Evolutionary conservation across 345 rosid genomes (phyloP).

Genomic region (Bruguiera parviflora): DNA sequence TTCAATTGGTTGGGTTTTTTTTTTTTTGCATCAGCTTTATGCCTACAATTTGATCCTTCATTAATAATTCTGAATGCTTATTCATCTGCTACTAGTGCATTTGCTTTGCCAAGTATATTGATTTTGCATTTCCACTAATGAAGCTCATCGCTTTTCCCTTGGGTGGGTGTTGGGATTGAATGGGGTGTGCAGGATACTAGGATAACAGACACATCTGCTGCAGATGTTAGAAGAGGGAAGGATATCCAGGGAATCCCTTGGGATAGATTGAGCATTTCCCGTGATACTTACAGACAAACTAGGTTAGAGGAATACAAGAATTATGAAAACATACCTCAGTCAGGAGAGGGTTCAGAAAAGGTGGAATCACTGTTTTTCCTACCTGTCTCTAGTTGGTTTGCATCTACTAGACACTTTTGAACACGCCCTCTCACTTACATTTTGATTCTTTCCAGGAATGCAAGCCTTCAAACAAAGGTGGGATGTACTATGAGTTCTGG

Average conservation of each 20-base stretch:
- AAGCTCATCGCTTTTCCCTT: not conserved
- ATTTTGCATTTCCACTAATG: not conserved
- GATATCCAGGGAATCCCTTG: slow-evolving; percentile 61
- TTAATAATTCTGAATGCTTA: not conserved
- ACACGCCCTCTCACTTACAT: not conserved
- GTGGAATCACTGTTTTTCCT: slow-evolving; percentile 16
- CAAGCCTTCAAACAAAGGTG: slow-evolving; percentile 38
- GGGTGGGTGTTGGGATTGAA: not conserved
- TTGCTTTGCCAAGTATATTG: not conserved
- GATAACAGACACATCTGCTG: slow-evolving; percentile 45
- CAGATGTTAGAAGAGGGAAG: slow-evolving; percentile 50
- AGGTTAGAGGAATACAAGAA: slow-evolving; percentile 57
- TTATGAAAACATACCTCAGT: slow-evolving; percentile 48
- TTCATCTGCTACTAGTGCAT: not conserved
- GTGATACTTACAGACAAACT: slow-evolving; percentile 48
- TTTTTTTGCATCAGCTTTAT: not conserved
- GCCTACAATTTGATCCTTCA: not conserved
- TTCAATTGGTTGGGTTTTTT: slow-evolving; percentile 31
- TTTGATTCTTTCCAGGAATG: slow-evolving; percentile 33
- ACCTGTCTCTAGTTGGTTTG: not conserved
- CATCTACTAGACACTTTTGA: not conserved
- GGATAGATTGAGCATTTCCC: slow-evolving; percentile 46
- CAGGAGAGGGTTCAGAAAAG: slow-evolving; percentile 49
- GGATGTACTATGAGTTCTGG: slow-evolving; percentile 43
- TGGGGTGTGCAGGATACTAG: slow-evolving; percentile 33